Evolutionary conservation across 306 rosid genomes (phyloP).

Genomic region (Alnus glutinosa): DNA sequence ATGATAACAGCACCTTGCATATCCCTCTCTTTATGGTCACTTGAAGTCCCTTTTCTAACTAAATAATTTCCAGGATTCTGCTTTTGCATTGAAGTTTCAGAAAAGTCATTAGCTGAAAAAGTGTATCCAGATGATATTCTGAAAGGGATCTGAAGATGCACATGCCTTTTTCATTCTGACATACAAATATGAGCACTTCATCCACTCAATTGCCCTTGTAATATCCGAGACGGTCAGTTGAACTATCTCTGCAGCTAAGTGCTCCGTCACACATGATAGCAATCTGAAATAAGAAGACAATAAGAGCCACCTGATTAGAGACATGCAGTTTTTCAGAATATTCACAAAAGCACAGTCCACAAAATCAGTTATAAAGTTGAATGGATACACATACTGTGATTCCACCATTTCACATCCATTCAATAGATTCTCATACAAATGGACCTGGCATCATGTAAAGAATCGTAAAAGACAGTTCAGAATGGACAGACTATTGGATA

Average conservation of each 20-base stretch:
- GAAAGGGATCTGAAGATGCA: conserved; percentile 12
- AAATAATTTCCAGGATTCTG: conserved; percentile 80
- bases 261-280: conserved; percentile 89
- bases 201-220: conserved; percentile 93
- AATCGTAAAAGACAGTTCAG: conserved; percentile 22
- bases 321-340: conserved; percentile 18
- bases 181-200: conserved; percentile 82
- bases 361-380: conserved; percentile 16
- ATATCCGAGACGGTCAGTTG: conserved; percentile 87
- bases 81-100: conserved; percentile 21
- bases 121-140: conserved; percentile 21
- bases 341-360: conserved; percentile 19
- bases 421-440: conserved; percentile 89
- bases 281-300: conserved; percentile 49
- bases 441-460: conserved; percentile 58
- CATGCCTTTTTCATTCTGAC: conserved; percentile 89
- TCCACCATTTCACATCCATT: conserved; percentile 95
- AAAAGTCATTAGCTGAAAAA: conserved; percentile 15
- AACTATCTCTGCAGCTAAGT: conserved; percentile 94
- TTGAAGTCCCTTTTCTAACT: conserved; percentile 59
- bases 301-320: conserved; percentile 28
- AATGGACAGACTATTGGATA: background rate
- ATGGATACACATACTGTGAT: conserved; percentile 71
- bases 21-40: conserved; percentile 61
- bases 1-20: conserved; percentile 63